These are phyloP conservation scores for Naganishia antarctica DNA, from an alignment of 768 basidiomycete genomes.

Conservation along the genomic window DNA sequence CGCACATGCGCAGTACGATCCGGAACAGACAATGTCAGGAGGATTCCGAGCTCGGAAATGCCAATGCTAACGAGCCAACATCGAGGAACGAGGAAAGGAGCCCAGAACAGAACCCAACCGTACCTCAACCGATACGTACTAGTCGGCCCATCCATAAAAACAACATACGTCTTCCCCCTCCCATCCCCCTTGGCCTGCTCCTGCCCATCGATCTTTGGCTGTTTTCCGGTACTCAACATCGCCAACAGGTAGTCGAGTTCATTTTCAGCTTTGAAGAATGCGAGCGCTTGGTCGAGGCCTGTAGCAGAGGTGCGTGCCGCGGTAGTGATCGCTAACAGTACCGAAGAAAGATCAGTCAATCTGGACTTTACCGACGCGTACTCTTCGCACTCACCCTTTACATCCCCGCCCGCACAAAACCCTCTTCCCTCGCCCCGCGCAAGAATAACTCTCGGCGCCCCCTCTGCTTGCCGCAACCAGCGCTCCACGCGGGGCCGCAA, in stretches of 20 bases:
- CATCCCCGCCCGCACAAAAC: constrained; percentile 94
- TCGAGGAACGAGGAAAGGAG: not conserved
- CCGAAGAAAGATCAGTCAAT: constrained; percentile 15
- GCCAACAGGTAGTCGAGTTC: constrained; percentile 46
- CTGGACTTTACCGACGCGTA: no score
- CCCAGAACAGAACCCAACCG: constrained; percentile 50
- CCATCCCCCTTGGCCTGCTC: not conserved
- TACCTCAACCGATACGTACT: no score
- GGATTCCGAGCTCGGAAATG: no score
- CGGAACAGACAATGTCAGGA: no score
- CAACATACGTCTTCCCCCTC: constrained; percentile 73
- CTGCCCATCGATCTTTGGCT: not conserved
- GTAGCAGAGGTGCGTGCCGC: constrained; percentile 37
- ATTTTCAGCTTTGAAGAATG: constrained; percentile 83
- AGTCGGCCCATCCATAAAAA: constrained; percentile 82
- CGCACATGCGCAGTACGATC: no score
- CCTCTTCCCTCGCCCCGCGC: constrained; percentile 57
- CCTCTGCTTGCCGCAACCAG: constrained; percentile 32
- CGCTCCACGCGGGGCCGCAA: constrained; percentile 75
- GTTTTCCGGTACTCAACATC: constrained; percentile 52
- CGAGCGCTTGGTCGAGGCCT: constrained; percentile 56
- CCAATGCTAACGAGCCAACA: no score
- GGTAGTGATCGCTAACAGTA: not conserved
- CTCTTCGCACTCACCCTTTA: constrained; percentile 76
- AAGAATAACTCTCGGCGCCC: constrained; percentile 37